Evolutionary conservation across 129 eudicot species (phyloP), one percentile per base, ranked within the genome.

Genomic region (Flaveria ramosissima): DNA sequence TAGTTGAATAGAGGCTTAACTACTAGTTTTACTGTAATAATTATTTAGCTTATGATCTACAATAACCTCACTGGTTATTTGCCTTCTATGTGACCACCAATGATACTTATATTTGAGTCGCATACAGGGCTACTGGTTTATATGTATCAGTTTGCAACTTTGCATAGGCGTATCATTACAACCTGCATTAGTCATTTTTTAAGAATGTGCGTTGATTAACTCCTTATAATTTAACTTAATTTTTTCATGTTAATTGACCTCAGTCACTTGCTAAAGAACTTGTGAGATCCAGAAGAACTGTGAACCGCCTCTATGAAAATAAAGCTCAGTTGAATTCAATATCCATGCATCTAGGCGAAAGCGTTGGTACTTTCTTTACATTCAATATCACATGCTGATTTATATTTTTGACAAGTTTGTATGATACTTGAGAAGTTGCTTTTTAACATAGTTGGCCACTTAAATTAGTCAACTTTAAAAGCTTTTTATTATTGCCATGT

Each of bases 291-390:
- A 91, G 96, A 56, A 85, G 79, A 83, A 91, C 97, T 78, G 97
- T 94, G 83, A 91, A 94, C 76, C 98, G 98, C 59, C 93, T 94
- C 57, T 83, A 94, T 73, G 98, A 94, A 82, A 94, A 94, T 81
- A 94, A 91, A 85, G 98, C 98, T 17, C 98, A 94, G 76, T 78
- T 94, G 81, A 94, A 94, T 83, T 94, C 98, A 11, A 91, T 94
- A 84, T 94, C 98, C 45, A 94, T 94, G 98, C 98, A 94, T 89
- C 91, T 94, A 27, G 98, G 98, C 50, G 98, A 94, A 87, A 94
- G 98, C 75, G 98, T 94, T 79, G 98, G 98, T 94, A 94, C 8
- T 81, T 16, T 57, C 24, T 16, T 64, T 7, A 36, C 48, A 2
- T 64, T 64, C 42, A 24, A 12, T 13, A 60, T 60, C 2, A 60